Percentiles rank a stretch among this genome's conserved stretches.
Evolutionary conservation across 1,284 basidiomycete genomes (phyloP).

Genomic region (Melampsora larici-populina): DNA sequence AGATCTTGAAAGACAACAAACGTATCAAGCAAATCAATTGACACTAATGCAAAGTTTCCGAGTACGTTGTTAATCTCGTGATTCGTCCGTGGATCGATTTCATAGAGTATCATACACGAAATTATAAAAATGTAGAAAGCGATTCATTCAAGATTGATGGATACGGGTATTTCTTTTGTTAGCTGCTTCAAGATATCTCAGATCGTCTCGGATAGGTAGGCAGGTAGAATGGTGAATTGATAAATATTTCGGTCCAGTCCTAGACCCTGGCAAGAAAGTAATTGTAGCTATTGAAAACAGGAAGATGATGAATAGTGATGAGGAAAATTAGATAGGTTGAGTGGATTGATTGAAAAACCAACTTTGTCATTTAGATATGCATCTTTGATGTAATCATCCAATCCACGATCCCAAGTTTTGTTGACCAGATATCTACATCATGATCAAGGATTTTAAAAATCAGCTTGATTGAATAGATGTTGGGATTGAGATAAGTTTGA

Average conservation of each 20-base stretch:
- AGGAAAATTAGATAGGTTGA: background rate
- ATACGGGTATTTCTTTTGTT: no score
- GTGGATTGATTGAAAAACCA: constrained; percentile 69
- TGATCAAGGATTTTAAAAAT: no score
- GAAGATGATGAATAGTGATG: constrained; percentile 42
- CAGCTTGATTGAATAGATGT: no score
- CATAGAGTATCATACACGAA: no score
- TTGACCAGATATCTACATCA: constrained; percentile 69
- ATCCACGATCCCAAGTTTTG: constrained; percentile 77
- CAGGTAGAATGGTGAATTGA: no score
- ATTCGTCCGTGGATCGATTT: constrained; percentile 61
- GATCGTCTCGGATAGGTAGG: no score
- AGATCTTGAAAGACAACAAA: constrained; percentile 72
- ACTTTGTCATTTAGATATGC: constrained; percentile 61
- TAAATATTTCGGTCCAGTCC: no score
- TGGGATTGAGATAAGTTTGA: no score
- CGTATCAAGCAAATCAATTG: constrained; percentile 77
- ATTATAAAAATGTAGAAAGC: no score
- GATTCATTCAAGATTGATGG: no score
- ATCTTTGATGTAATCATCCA: constrained; percentile 70
- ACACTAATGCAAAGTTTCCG: constrained; percentile 77
- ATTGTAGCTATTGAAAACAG: constrained; percentile 17
- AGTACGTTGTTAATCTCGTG: constrained; percentile 75
- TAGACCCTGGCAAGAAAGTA: constrained; percentile 31
- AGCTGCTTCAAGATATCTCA: no score